Conservation (phyloP, 2,329 filamentous ascomycete genomes). For the Fusarium acutatum region DNA sequence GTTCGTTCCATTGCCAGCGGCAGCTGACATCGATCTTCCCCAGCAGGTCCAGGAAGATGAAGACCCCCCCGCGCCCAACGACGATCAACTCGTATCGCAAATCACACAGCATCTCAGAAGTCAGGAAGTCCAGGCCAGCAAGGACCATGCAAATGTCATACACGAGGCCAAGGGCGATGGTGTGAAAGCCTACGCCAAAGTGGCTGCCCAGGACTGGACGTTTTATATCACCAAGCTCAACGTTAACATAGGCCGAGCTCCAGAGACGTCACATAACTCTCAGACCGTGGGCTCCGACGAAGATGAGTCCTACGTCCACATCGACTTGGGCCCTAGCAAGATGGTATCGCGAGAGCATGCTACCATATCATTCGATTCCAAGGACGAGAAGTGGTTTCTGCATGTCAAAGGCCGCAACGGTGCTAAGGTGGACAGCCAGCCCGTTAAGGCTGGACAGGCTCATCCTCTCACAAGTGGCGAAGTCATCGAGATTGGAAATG, state of each 20-base stretch:
- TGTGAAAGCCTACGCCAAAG: constrained; percentile 81
- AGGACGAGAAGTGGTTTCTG: constrained; percentile 80
- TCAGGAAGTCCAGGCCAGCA: constrained; percentile 64
- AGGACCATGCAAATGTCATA: constrained; percentile 70
- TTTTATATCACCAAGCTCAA: constrained; percentile 81
- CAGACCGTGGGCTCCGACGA: constrained; percentile 54
- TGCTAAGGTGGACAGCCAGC: constrained; percentile 79
- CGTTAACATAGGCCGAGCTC: constrained; percentile 78
- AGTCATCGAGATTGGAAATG: constrained; percentile 89
- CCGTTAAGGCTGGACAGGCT: constrained; percentile 72
- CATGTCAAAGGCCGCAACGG: constrained; percentile 92
- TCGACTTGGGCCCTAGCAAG: constrained; percentile 88
- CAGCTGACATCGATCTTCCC: constrained; percentile 16
- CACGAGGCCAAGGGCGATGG: constrained; percentile 69
- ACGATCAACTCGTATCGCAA: constrained; percentile 65
- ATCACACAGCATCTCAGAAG: constrained; percentile 62
- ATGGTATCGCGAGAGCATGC: constrained; percentile 82
- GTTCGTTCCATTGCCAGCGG: background rate
- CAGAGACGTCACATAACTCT: constrained; percentile 55
- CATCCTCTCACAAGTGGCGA: constrained; percentile 82
- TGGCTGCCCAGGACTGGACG: constrained; percentile 83
- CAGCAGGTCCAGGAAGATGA: constrained; percentile 51
- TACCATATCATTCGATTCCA: constrained; percentile 75
- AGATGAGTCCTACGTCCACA: constrained; percentile 69
- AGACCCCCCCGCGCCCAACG: constrained; percentile 54